Evolutionary conservation across 164 flowering plant genomes (phyloP).

Genomic region (Sextonia rubra): DNA sequence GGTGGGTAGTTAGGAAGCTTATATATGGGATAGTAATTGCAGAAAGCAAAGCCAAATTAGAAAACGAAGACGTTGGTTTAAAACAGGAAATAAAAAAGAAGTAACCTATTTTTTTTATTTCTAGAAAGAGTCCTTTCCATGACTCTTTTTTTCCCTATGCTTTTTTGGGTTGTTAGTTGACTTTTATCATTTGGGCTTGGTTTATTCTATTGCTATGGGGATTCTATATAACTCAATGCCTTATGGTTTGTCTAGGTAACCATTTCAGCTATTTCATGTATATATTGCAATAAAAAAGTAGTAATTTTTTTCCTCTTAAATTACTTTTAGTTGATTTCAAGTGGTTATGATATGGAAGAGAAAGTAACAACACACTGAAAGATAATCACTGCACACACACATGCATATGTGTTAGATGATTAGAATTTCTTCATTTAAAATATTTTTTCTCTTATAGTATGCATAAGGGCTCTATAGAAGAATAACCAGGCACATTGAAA

Average conservation of each 20-base stretch:
- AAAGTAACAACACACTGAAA: constrained; percentile 93
- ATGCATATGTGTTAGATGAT: too few relatives aligned
- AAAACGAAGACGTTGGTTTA: constrained; percentile 76
- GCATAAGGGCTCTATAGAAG: too few relatives aligned
- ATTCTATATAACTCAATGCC: constrained; percentile 25
- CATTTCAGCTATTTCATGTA: not conserved
- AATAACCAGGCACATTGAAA: too few relatives aligned
- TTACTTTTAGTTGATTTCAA: constrained; percentile 24
- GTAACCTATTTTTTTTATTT: constrained; percentile 1
- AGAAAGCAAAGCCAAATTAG: constrained; percentile 91
- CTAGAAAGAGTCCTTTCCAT: constrained; percentile 17
- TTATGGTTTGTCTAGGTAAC: constrained; percentile 73
- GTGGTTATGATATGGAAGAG: constrained; percentile 92
- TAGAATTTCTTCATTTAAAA: too few relatives aligned
- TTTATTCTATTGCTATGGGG: constrained; percentile 26
- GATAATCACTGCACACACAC: too few relatives aligned
- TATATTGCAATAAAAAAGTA: not conserved
- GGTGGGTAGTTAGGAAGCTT: too few relatives aligned
- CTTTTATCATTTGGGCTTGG: constrained; percentile 19
- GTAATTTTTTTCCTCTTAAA: not conserved
- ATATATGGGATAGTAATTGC: constrained; percentile 92
- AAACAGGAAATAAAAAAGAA: constrained; percentile 1
- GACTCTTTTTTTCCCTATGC: constrained; percentile 14
- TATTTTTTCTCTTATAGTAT: too few relatives aligned
- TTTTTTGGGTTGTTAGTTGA: too few relatives aligned